These are phyloP conservation scores for Metschnikowia dekortorum DNA, from an alignment of 805 yeast species.

Conservation along the genomic window DNA sequence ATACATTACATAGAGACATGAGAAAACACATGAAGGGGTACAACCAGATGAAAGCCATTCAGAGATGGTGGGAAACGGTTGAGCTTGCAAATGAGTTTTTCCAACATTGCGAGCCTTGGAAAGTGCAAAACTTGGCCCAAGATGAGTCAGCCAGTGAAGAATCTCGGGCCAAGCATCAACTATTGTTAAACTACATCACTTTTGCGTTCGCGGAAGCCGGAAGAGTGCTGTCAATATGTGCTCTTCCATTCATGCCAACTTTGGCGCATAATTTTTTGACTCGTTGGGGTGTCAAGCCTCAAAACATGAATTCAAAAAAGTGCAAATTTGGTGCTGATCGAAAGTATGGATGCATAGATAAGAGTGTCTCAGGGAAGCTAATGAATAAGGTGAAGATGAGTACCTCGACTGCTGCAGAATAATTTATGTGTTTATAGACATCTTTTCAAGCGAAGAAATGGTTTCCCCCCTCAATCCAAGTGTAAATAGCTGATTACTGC, in stretches of 20 bases:
- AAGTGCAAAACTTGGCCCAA: conserved; percentile 27
- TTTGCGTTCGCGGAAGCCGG: conserved; percentile 65
- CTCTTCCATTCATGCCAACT: conserved; percentile 71
- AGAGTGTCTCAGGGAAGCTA: conserved; percentile 6
- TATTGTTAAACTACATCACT: conserved; percentile 47
- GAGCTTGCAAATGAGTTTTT: conserved; percentile 62
- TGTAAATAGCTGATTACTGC: background rate
- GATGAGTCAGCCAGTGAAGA: conserved; percentile 17
- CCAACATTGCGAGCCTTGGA: conserved; percentile 78
- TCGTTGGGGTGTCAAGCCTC: conserved; percentile 48
- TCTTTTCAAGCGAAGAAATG: background rate
- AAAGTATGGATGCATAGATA: conserved; percentile 7
- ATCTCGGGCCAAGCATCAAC: conserved; percentile 6
- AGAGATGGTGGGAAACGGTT: conserved; percentile 54
- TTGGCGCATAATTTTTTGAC: conserved; percentile 55
- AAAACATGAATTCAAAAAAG: conserved; percentile 38
- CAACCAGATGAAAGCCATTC: conserved; percentile 54
- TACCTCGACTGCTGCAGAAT: background rate
- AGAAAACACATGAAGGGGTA: conserved; percentile 40
- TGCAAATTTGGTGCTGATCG: conserved; percentile 57
- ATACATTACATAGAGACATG: conserved; percentile 26
- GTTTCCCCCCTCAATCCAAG: background rate
- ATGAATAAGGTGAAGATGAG: conserved; percentile 13
- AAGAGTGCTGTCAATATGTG: conserved; percentile 60
- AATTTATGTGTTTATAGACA: background rate